Conservation (phyloP, 805 yeast species). For the Pichia scutulata region DNA sequence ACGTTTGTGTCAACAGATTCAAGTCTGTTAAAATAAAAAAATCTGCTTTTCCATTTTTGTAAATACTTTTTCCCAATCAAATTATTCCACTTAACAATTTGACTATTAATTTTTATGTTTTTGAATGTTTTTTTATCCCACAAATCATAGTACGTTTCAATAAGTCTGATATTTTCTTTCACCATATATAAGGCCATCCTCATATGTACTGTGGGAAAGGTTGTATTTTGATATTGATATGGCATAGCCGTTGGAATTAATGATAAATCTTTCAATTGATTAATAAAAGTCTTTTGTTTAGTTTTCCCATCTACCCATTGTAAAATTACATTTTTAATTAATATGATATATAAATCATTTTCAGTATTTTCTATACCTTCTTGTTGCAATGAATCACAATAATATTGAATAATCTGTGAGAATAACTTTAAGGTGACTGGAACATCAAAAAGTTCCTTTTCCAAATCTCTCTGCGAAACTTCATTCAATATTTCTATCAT, state of each 20-base stretch:
- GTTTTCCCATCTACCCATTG: slow-evolving; percentile 14
- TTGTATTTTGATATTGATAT: slow-evolving; percentile 10
- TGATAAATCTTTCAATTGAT: slow-evolving; percentile 18
- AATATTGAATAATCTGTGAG: slow-evolving; percentile 19
- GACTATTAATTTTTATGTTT: neutral
- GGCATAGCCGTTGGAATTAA: slow-evolving; percentile 23
- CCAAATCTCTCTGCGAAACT: neutral
- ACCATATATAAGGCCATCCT: slow-evolving; percentile 20
- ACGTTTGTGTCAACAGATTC: neutral
- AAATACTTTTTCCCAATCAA: neutral
- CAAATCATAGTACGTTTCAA: slow-evolving; percentile 14
- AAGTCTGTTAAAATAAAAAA: neutral
- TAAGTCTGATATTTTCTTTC: slow-evolving; percentile 15
- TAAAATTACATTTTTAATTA: slow-evolving; percentile 15
- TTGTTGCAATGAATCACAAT: slow-evolving; percentile 15
- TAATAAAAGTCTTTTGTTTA: slow-evolving; percentile 13
- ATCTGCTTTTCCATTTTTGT: neutral
- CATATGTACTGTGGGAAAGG: slow-evolving; percentile 21
- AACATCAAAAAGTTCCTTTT: neutral
- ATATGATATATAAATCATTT: slow-evolving; percentile 18
- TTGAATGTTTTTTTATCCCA: slow-evolving; percentile 10
- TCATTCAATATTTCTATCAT: neutral
- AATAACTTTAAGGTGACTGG: slow-evolving; percentile 19
- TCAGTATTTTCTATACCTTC: slow-evolving; percentile 10
- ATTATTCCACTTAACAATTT: neutral